These are phyloP conservation scores for Aspergillus sclerotioniger DNA, from an alignment of 495 filamentous ascomycete species.

Conservation along the genomic window DNA sequence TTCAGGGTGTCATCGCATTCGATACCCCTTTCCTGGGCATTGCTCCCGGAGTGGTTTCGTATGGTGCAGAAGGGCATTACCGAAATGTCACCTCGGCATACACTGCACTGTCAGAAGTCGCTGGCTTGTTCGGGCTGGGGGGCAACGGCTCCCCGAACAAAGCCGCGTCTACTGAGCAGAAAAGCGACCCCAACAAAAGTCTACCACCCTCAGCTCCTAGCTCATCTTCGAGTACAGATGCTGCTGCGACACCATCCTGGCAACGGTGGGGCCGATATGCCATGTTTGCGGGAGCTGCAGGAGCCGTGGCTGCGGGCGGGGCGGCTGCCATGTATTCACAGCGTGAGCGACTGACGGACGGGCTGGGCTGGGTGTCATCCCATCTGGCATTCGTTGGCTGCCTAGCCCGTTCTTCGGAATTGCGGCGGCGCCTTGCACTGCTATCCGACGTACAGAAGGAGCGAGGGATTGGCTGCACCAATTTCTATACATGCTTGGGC, in stretches of 20 bases:
- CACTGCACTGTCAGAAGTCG: constrained; percentile 63
- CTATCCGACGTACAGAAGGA: constrained; percentile 56
- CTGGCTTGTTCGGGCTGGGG: constrained; percentile 59
- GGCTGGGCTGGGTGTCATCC: constrained; percentile 76
- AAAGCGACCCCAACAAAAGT: constrained; percentile 17
- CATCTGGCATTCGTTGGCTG: constrained; percentile 97
- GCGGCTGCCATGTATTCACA: constrained; percentile 85
- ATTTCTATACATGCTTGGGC: constrained; percentile 83
- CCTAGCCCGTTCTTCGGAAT: constrained; percentile 72
- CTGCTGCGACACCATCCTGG: constrained; percentile 58
- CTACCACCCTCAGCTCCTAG: constrained; percentile 27
- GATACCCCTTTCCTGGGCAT: constrained; percentile 95
- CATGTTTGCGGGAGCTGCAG: constrained; percentile 76
- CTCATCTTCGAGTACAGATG: constrained; percentile 41
- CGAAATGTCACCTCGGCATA: constrained; percentile 69
- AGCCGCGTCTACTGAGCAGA: constrained; percentile 11
- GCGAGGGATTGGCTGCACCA: constrained; percentile 64
- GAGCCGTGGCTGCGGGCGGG: constrained; percentile 79
- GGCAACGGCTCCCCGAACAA: constrained; percentile 24
- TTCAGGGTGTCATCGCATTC: constrained; percentile 88
- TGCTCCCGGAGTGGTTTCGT: constrained; percentile 80
- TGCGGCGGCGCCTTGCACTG: constrained; percentile 60
- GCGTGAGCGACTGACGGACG: constrained; percentile 68
- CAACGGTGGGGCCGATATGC: constrained; percentile 79
- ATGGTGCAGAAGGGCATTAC: constrained; percentile 84